Evolutionary conservation across 2,329 filamentous ascomycete species (phyloP), one percentile per base, ranked within the genome.

Genomic region (Colletotrichum melonis): DNA sequence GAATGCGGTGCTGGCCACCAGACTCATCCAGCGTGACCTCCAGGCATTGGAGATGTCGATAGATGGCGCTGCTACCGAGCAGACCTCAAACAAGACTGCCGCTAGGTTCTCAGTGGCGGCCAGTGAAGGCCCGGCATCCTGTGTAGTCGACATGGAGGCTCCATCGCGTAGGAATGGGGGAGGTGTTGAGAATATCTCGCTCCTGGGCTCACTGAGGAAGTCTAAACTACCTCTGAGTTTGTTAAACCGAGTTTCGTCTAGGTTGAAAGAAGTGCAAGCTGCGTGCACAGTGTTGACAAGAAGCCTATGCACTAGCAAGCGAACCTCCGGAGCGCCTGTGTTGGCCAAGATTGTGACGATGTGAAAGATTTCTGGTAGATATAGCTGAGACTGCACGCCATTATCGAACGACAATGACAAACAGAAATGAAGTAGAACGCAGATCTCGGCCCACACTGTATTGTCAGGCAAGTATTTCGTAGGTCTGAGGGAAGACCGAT

Each of bases 1-100:
- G 79, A 93, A 93, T 0, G 92, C 92, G 11, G 91, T 93, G 78
- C 92, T 93, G 19, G 92, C 91, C 52, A 93, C 91, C 26, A 93
- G 83, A 77, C 91, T 92, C 92, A 93, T 93, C 92, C 92, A 93
- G 24, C 92, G 88, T 24, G 92, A 91, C 30, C 92, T 88, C 92
- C 92, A 93, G 19, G 89, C 88, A 77, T 93, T 93, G 26, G 91
- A 88, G 77, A 92, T 85, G 76, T 93, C 91, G 9, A 90, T 82
- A 0, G 91, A 91, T 12, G 91, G 89, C 14, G 92, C 91, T 3
- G 91, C 91, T 19, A 92, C 84, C 2, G 87, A 85, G 74, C 90
- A 93, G 16, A 92, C 86, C 72, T 93, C 91, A 63, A 92, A 91
- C 22, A 93, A 81, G 1, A 92, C 80, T 26, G 86, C 86, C 1